Evolutionary conservation across 805 yeast genomes (phyloP).

Genomic region (Myxozyma udenii): DNA sequence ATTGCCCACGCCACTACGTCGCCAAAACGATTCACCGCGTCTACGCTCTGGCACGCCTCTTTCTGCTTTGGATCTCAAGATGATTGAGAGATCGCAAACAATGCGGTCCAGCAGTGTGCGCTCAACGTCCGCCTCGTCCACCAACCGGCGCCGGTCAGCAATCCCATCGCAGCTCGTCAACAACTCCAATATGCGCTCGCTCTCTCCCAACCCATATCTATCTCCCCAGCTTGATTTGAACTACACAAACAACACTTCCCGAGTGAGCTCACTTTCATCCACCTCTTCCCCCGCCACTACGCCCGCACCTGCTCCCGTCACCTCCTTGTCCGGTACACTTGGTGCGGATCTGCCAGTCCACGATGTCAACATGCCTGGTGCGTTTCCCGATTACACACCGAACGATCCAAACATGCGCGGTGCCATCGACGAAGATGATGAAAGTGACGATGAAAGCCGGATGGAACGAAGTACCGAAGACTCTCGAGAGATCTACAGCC

Average conservation of each 20-base stretch:
- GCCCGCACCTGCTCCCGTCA: background rate
- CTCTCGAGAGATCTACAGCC: background rate
- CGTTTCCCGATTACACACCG: background rate
- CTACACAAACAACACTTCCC: background rate
- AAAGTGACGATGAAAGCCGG: background rate
- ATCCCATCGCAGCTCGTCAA: background rate
- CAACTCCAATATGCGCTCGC: background rate
- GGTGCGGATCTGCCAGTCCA: background rate
- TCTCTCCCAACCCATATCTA: background rate
- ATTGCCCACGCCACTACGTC: background rate
- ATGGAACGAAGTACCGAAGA: background rate
- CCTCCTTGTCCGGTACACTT: background rate
- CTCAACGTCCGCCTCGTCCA: background rate
- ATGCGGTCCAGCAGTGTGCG: background rate
- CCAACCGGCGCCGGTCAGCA: background rate
- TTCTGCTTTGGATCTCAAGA: background rate
- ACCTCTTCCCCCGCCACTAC: background rate
- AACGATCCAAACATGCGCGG: background rate
- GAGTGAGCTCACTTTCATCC: background rate
- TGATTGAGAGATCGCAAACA: background rate
- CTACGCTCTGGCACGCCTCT: background rate
- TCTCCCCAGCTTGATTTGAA: background rate
- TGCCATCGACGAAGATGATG: background rate
- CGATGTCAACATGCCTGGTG: background rate
- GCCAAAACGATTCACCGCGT: background rate